Base-by-base conservation (phyloP, 2,329 filamentous ascomycete species). In the Dissoconium aciculare region DNA sequence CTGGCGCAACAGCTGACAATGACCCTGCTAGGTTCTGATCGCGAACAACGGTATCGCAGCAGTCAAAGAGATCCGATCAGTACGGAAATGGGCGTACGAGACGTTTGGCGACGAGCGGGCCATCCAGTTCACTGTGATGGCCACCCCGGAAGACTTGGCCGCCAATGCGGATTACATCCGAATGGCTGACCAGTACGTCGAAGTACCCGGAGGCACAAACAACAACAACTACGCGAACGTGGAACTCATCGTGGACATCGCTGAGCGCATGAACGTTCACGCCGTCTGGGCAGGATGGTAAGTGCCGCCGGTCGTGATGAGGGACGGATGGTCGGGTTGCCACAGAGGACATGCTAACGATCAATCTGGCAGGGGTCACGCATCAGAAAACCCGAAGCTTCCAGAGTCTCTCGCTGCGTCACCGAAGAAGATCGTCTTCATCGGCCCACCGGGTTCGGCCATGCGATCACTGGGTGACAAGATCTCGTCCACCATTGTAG, bases 191-290 rank as follows among this genome's bases (percentile, higher is more conserved):
- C 83, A 94, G 69, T 98, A 98, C 58, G 89, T 98, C 48, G 89
- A 98, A 64, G 87, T 98, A 39, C 89, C 89, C 17, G 89, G 89
- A 53, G 89, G 89, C 54, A 98, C 89, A 40, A 98, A 98, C 67
- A 98, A 98, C 71, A 93, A 98, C 76, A 98, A 98, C 63, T 98
- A 98, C 62, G 89, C 89, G 63, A 98, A 98, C 57, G 89, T 98
- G 37, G 89, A 98, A 65, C 69, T 98, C 55, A 98, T 98, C 59
- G 89, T 98, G 44, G 89, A 98, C 64, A 75, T 98, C 55, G 89
- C 89, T 15, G 89, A 98, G 69, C 83, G 89, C 40, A 95, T 94
- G 84, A 74, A 87, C 49, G 89, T 98, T 38, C 89, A 98, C 53
- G 89, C 89, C 36, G 89, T 98, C 11, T 98, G 89, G 89, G 89